phyloP scores from a whole-genome alignment of 129 eudicot genomes.

The Helichrysum umbraculigerum region DNA sequence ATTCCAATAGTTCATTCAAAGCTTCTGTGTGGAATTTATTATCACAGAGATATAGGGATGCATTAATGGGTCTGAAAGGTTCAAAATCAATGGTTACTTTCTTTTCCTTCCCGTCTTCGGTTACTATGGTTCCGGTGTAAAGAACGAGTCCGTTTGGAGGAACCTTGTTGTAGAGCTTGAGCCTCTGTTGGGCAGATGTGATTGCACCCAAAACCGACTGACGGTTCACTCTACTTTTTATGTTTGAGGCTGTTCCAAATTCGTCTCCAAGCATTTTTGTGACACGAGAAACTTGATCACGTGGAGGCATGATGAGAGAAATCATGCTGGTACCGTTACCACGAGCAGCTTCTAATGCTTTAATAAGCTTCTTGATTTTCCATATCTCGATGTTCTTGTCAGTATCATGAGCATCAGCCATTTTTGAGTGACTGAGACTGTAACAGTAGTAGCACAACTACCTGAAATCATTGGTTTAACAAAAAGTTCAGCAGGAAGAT shows the following conservation, averaged over 20 bases:
- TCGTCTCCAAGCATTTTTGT: slow-evolving; percentile 47
- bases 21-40: slow-evolving; percentile 46
- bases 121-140: slow-evolving; percentile 43
- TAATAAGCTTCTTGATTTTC: slow-evolving; percentile 46
- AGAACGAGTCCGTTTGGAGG: slow-evolving; percentile 50
- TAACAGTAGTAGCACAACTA: background rate
- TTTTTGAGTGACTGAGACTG: slow-evolving; percentile 9
- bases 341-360: slow-evolving; percentile 42
- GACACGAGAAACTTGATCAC: slow-evolving; percentile 43
- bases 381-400: slow-evolving; percentile 46
- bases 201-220: slow-evolving; percentile 45
- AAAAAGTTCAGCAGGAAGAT: background rate
- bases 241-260: slow-evolving; percentile 47
- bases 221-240: slow-evolving; percentile 43
- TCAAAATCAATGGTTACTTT: slow-evolving; percentile 42
- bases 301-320: slow-evolving; percentile 48
- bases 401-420: slow-evolving; percentile 39
- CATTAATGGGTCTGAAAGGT: slow-evolving; percentile 41
- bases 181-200: slow-evolving; percentile 43
- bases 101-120: slow-evolving; percentile 44
- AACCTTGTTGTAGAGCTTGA: slow-evolving; percentile 43
- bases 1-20: slow-evolving; percentile 35
- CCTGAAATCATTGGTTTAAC: slow-evolving; percentile 11
- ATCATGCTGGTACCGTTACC: slow-evolving; percentile 51
- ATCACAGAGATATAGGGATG: slow-evolving; percentile 41